phyloP scores from a whole-genome alignment of 1,139 yeast genomes.

The Yamadazyma trypodendri region DNA sequence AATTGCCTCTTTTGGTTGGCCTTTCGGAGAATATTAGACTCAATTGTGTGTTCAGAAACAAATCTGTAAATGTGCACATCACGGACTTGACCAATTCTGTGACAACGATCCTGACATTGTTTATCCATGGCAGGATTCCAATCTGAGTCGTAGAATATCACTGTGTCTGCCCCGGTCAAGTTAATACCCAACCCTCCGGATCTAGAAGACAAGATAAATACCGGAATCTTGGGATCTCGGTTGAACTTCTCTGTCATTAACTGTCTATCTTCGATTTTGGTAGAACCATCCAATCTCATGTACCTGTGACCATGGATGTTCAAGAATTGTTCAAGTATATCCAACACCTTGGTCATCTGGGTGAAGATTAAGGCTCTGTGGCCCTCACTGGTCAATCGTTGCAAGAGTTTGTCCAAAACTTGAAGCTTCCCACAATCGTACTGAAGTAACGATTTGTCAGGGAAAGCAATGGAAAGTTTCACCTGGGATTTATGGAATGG shows the following conservation, averaged over 20 bases:
- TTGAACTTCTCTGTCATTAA: conserved; percentile 90
- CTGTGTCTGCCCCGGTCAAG: conserved; percentile 97
- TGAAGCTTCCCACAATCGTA: conserved; percentile 98
- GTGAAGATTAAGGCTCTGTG: conserved; percentile 95
- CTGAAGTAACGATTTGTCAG: conserved; percentile 87
- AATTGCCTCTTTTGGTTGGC: conserved; percentile 95
- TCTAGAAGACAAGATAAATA: conserved; percentile 89
- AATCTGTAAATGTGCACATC: conserved; percentile 97
- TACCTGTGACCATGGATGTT: conserved; percentile 94
- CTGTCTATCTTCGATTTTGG: conserved; percentile 96
- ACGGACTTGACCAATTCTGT: conserved; percentile 96
- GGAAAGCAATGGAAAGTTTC: conserved; percentile 89
- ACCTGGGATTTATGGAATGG: conserved; percentile 87
- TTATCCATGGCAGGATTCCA: conserved; percentile 99
- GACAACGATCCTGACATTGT: conserved; percentile 99
- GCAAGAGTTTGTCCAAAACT: conserved; percentile 70
- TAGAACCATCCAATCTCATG: conserved; percentile 95
- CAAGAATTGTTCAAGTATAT: conserved; percentile 87
- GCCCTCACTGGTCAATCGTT: conserved; percentile 77
- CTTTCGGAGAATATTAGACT: conserved; percentile 87
- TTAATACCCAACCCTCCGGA: conserved; percentile 99
- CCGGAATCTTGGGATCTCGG: conserved; percentile 81
- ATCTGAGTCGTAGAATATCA: conserved; percentile 97
- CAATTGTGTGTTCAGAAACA: conserved; percentile 95
- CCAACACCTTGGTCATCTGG: conserved; percentile 96